Percentiles rank a stretch among this genome's conserved stretches.
phyloP scores from a whole-genome alignment of 1,284 basidiomycete species.

The Leccinum fuscescens region DNA sequence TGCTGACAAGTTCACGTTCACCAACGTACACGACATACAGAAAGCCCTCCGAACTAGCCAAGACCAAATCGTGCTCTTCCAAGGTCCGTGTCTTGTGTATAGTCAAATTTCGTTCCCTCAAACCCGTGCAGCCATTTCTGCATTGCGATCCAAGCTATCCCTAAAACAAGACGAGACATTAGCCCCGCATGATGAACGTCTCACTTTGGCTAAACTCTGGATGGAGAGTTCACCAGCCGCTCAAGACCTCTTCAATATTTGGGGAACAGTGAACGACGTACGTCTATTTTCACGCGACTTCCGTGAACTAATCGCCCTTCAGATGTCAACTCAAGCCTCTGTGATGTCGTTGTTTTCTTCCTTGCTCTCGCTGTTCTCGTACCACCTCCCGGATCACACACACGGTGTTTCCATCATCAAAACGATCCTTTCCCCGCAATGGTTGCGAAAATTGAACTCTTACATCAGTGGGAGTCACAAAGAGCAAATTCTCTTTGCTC shows the following conservation, averaged over 20 bases:
- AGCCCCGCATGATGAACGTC: constrained; percentile 51
- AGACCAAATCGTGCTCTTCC: constrained; percentile 22
- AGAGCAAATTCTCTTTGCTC: constrained; percentile 59
- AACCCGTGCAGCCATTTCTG: constrained; percentile 39
- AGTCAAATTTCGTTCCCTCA: neutral
- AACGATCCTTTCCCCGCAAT: constrained; percentile 51
- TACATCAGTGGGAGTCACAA: constrained; percentile 59
- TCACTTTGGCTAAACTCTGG: constrained; percentile 60
- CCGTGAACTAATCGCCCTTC: constrained; percentile 9
- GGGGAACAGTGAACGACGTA: constrained; percentile 55
- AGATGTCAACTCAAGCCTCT: constrained; percentile 44
- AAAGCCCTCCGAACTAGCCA: constrained; percentile 18
- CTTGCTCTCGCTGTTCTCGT: constrained; percentile 57
- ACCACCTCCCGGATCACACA: constrained; percentile 62
- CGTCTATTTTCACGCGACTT: constrained; percentile 11
- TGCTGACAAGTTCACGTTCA: constrained; percentile 11
- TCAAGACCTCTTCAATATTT: constrained; percentile 59
- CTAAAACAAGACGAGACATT: constrained; percentile 26
- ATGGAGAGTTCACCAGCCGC: constrained; percentile 54
- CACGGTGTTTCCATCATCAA: constrained; percentile 61
- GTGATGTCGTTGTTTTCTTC: constrained; percentile 55
- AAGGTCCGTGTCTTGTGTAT: constrained; percentile 20
- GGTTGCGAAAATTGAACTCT: constrained; percentile 53
- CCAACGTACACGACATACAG: constrained; percentile 26
- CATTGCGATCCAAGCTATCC: constrained; percentile 37